Evolutionary conservation across 2,329 filamentous ascomycete genomes (phyloP), one percentile per base, ranked within the genome.

Genomic region (Exophiala bonariae): DNA sequence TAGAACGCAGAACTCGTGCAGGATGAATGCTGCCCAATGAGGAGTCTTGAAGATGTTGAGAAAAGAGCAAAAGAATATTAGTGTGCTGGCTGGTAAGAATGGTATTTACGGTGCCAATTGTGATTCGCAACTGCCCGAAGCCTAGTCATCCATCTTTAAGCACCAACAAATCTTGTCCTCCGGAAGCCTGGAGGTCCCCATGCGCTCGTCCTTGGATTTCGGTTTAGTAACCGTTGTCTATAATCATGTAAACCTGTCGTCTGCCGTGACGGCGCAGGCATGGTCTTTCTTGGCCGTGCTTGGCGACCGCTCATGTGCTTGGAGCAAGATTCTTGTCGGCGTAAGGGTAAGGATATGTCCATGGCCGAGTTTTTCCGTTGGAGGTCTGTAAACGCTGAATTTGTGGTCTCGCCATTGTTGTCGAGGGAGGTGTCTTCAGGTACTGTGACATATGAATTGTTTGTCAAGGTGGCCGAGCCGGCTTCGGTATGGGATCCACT

Each of bases 101-200:
- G n/a, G n/a, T n/a, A n/a, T n/a, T n/a, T n/a, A n/a, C n/a, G n/a
- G n/a, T n/a, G n/a, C n/a, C n/a, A n/a, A n/a, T n/a, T n/a, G n/a
- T n/a, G n/a, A n/a, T n/a, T n/a, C n/a, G n/a, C n/a, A n/a, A n/a
- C n/a, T n/a, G n/a, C 11, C 23, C 23, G 11, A 6, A 26, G 23
- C 23, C 23, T 26, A 26, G 23, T 11, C 6, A 26, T 11, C 23
- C 18, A 20, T 28, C 18, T 35, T 48, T 23, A 54, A 19, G 35
- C 42, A 33, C 48, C 45, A 3, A 54, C 48, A 20, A 54, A 54
- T 42, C 33, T 48, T 10, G 38, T 31, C 22, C 23, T 46, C n/a
- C 45, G 49, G 13, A 20, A 33, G 2, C 50, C 50, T 9, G 43
- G 41, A 4, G 43, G 30, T 4, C 43, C 45, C 39, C 41, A 55